phyloP scores from a whole-genome alignment of 495 filamentous ascomycete genomes.

The Aspergillus bridgeri region DNA sequence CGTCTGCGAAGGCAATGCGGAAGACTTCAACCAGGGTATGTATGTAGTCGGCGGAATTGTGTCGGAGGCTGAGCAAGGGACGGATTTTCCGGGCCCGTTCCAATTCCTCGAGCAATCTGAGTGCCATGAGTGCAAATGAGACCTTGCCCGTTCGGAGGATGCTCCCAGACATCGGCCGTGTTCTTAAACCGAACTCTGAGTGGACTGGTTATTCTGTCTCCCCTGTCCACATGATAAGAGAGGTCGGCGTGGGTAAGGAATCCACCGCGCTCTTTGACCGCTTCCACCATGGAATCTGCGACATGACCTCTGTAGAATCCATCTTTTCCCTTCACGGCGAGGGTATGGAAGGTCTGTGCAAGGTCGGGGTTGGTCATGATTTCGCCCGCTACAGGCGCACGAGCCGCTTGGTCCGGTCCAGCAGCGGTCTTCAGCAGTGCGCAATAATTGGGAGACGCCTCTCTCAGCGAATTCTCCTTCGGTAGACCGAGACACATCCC shows the following conservation, averaged over 20 bases:
- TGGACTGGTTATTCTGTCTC: conserved; percentile 49
- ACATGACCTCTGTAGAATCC: conserved; percentile 89
- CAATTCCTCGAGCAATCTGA: conserved; percentile 85
- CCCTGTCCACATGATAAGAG: conserved; percentile 64
- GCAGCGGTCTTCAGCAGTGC: conserved; percentile 81
- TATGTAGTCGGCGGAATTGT: conserved; percentile 76
- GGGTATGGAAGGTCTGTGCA: conserved; percentile 73
- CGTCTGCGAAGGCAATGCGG: conserved; percentile 91
- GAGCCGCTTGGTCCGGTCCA: conserved; percentile 57
- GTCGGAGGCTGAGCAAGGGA: conserved; percentile 60
- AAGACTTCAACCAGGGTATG: conserved; percentile 87
- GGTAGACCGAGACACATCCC: no score
- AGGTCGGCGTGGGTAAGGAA: conserved; percentile 78
- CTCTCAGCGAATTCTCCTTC: conserved; percentile 57
- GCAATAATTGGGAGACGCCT: conserved; percentile 74
- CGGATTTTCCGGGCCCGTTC: conserved; percentile 68
- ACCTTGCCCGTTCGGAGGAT: conserved; percentile 94
- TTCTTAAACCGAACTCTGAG: no score
- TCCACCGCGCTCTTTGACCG: conserved; percentile 71
- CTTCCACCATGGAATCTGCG: conserved; percentile 74
- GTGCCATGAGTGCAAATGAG: conserved; percentile 90
- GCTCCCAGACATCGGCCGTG: conserved; percentile 92
- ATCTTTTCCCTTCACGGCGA: conserved; percentile 77
- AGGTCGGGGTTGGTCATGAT: conserved; percentile 82
- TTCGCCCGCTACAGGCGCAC: conserved; percentile 78